phyloP scores from a whole-genome alignment of 805 yeast genomes.

The Komagataella pseudopastoris region DNA sequence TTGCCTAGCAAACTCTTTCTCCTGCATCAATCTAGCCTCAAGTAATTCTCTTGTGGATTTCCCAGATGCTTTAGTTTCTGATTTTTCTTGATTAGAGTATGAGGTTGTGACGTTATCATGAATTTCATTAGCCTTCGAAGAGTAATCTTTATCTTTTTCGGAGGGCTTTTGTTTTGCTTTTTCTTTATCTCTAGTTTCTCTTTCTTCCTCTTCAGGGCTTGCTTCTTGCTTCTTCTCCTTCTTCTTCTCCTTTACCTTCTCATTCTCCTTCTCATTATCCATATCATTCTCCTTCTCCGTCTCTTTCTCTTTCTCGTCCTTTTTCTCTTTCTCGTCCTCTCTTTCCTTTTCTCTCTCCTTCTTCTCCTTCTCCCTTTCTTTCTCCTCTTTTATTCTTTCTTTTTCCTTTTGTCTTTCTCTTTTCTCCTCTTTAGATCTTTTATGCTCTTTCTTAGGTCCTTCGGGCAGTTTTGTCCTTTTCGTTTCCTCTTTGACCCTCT shows the following conservation, averaged over 20 bases:
- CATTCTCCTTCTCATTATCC: background rate
- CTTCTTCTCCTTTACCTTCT: background rate
- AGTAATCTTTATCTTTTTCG: background rate
- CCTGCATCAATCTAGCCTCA: background rate
- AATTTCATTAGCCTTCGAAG: background rate
- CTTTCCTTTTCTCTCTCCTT: background rate
- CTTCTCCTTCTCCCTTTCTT: background rate
- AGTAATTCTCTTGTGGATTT: background rate
- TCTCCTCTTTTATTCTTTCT: background rate
- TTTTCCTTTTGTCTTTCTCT: background rate
- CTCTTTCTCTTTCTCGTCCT: background rate
- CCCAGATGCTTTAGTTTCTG: background rate
- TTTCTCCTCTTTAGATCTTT: background rate
- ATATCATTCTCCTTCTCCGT: background rate
- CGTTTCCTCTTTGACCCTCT: background rate
- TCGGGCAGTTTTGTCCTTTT: background rate
- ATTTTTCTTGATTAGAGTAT: background rate
- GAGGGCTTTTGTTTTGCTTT: background rate
- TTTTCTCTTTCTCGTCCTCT: background rate
- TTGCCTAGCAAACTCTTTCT: background rate
- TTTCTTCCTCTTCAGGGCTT: background rate
- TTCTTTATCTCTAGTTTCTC: background rate
- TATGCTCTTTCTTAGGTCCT: background rate
- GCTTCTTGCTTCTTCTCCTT: background rate
- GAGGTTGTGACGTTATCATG: background rate